These are phyloP conservation scores for Nicotiana tabacum DNA, from an alignment of 257 asterid genomes.

Conservation along the genomic window DNA sequence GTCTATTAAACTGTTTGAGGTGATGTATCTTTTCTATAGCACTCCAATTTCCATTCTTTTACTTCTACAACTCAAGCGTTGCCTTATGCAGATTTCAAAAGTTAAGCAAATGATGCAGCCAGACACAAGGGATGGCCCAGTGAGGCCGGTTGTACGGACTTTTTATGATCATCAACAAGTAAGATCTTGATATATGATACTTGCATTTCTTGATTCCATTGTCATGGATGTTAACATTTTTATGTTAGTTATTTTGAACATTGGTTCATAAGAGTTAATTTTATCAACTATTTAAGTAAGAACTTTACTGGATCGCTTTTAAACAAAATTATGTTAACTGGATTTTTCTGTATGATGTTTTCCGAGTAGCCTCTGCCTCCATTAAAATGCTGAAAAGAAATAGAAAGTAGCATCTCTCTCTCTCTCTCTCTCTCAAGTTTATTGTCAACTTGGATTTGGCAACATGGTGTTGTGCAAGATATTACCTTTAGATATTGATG, in stretches of 20 bases:
- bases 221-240: not conserved
- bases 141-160: slow-evolving; percentile 64
- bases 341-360: not conserved
- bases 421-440: not conserved
- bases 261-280: not conserved
- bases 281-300: not conserved
- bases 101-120: slow-evolving; percentile 76
- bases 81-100: slow-evolving; percentile 45
- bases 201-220: not conserved
- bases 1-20: slow-evolving; percentile 79
- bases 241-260: not conserved
- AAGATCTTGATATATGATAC: slow-evolving; percentile 15
- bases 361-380: slow-evolving; percentile 5
- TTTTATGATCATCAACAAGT: slow-evolving; percentile 78
- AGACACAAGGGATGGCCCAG: slow-evolving; percentile 58
- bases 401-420: not conserved
- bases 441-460: not conserved
- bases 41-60: slow-evolving; percentile 10
- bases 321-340: not conserved
- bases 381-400: slow-evolving; percentile 13
- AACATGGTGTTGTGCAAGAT: not conserved
- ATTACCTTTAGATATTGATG: not conserved
- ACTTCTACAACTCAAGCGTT: slow-evolving; percentile 15
- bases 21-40: slow-evolving; percentile 17
- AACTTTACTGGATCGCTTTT: not conserved